Evolutionary conservation across 164 flowering plant species (phyloP).

Genomic region (Berberis thunbergii): DNA sequence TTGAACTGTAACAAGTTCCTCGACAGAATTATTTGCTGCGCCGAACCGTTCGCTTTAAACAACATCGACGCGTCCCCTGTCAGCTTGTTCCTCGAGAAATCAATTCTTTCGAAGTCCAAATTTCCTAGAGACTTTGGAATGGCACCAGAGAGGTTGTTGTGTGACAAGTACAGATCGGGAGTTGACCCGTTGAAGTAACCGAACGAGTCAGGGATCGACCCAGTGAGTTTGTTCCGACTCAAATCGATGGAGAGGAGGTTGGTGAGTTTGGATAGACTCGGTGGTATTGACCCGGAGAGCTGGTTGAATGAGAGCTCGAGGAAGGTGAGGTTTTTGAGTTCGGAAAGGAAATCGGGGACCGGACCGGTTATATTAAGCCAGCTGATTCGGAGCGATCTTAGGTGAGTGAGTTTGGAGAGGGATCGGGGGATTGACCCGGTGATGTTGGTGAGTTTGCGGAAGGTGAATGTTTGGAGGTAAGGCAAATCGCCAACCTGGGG

Average conservation of each 20-base stretch:
- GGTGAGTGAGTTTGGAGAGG: slow-evolving; percentile 48
- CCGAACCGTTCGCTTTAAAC: slow-evolving; percentile 30
- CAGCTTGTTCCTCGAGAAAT: slow-evolving; percentile 44
- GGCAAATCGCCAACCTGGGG: slow-evolving; percentile 48
- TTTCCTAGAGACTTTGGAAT: slow-evolving; percentile 32
- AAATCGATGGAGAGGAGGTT: slow-evolving; percentile 35
- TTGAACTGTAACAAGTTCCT: slow-evolving; percentile 51
- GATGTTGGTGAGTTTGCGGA: slow-evolving; percentile 43
- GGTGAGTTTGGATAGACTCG: slow-evolving; percentile 25
- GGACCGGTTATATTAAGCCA: slow-evolving; percentile 51
- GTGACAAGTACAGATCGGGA: slow-evolving; percentile 36
- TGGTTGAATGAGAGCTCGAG: slow-evolving; percentile 52
- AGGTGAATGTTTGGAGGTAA: slow-evolving; percentile 34
- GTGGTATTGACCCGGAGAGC: slow-evolving; percentile 55
- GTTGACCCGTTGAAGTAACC: slow-evolving; percentile 19
- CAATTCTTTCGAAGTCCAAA: slow-evolving; percentile 20
- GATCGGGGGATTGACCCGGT: slow-evolving; percentile 53
- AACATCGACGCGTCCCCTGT: slow-evolving; percentile 34
- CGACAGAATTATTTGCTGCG: slow-evolving; percentile 13
- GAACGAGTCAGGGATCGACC: slow-evolving; percentile 50
- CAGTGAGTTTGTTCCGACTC: slow-evolving; percentile 56
- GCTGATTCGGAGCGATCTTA: slow-evolving; percentile 33
- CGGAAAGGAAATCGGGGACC: slow-evolving; percentile 45
- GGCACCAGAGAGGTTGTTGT: slow-evolving; percentile 52
- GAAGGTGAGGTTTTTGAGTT: slow-evolving; percentile 29